Percentiles rank a stretch among this genome's conserved stretches.
Conservation (phyloP, 139 green algal species). For the Eudorina sp. region DNA sequence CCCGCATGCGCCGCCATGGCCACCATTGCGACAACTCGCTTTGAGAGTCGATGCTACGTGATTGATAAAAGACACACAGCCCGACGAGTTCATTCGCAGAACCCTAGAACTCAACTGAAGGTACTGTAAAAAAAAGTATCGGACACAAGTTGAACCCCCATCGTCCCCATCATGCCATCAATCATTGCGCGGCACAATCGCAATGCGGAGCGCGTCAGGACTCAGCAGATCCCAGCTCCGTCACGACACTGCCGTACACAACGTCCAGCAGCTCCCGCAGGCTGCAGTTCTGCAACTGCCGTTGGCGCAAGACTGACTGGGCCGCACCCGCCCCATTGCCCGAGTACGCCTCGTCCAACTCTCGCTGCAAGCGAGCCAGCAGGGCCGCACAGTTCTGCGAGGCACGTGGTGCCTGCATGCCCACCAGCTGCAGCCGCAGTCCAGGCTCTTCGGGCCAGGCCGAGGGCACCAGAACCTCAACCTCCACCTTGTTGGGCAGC, state of each 20-base stretch:
- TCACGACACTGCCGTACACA: constrained; percentile 16
- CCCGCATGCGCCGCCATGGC: no score
- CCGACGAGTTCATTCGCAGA: no score
- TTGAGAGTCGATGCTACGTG: no score
- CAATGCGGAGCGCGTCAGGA: no score
- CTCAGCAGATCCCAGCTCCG: no score
- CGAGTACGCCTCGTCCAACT: background rate
- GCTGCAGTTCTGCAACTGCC: constrained; percentile 30
- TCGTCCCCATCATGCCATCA: no score
- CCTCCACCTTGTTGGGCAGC: constrained; percentile 42
- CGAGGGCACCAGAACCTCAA: constrained; percentile 29
- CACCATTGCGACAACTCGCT: no score
- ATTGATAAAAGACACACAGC: no score
- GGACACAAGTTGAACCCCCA: no score
- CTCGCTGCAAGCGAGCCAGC: constrained; percentile 19
- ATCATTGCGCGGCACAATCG: no score
- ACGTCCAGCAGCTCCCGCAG: constrained; percentile 41
- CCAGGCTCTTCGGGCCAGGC: constrained; percentile 30
- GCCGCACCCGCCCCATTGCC: background rate
- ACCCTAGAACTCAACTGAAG: no score
- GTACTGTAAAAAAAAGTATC: no score
- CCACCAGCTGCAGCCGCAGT: constrained; percentile 11
- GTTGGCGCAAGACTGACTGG: background rate
- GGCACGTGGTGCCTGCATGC: constrained; percentile 9
- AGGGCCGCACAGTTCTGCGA: constrained; percentile 14